Percentiles rank a stretch among this genome's conserved stretches.
phyloP scores from a whole-genome alignment of 805 yeast species.

The Suhomyces emberorum region DNA sequence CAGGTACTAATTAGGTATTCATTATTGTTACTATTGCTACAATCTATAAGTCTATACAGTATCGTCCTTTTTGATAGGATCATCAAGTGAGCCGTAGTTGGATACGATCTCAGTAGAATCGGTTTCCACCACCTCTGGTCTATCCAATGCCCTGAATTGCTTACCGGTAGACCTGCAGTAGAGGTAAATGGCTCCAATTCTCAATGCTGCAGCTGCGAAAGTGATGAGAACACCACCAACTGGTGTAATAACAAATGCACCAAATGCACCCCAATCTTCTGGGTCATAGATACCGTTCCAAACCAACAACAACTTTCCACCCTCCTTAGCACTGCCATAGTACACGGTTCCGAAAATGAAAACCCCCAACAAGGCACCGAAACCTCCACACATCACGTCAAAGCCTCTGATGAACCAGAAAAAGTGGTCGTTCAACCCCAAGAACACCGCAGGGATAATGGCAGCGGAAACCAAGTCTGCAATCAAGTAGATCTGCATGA shows the following conservation, averaged over 20 bases:
- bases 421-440: constrained; percentile 62
- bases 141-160: constrained; percentile 46
- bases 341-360: constrained; percentile 83
- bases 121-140: constrained; percentile 20
- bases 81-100: constrained; percentile 18
- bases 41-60: no score
- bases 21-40: no score
- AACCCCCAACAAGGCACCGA: constrained; percentile 77
- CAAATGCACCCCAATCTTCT: constrained; percentile 91
- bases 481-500: constrained; percentile 82
- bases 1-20: no score
- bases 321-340: constrained; percentile 67
- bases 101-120: constrained; percentile 10
- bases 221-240: constrained; percentile 69
- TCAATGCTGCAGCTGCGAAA: constrained; percentile 45
- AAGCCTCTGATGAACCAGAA: constrained; percentile 72
- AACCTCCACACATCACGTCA: constrained; percentile 80
- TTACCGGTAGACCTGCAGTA: constrained; percentile 33
- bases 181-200: constrained; percentile 37
- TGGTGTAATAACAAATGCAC: constrained; percentile 91
- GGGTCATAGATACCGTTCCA: constrained; percentile 75
- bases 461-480: constrained; percentile 89
- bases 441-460: constrained; percentile 76
- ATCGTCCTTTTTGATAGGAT: constrained; percentile 7
- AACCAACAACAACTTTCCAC: constrained; percentile 70